phyloP scores from a whole-genome alignment of 192 early-diverging fungal genomes.

The Gigaspora rosea region DNA sequence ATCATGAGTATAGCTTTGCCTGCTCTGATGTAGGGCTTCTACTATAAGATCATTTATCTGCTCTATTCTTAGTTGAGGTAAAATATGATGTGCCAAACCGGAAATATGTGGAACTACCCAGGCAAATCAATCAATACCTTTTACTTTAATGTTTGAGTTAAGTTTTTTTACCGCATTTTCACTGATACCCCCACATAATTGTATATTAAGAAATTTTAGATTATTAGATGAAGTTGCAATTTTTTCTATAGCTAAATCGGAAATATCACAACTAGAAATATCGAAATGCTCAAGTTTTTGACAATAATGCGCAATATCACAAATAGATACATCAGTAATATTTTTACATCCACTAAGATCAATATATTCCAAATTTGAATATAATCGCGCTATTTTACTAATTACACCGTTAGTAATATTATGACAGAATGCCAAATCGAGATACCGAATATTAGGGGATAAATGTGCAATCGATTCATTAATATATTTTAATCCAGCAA shows the following conservation, averaged over 20 bases:
- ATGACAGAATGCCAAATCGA: conserved; percentile 9
- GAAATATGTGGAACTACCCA: no score
- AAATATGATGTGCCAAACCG: no score
- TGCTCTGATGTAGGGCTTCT: no score
- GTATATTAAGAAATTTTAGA: conserved; percentile 24
- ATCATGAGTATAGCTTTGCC: no score
- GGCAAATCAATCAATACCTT: conserved; percentile 6
- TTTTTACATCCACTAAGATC: conserved; percentile 13
- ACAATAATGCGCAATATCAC: conserved; percentile 10
- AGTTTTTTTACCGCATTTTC: conserved; percentile 8
- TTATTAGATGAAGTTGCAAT: neutral
- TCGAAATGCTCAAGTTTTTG: conserved; percentile 18
- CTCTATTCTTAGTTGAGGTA: no score
- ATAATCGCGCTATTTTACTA: conserved; percentile 3
- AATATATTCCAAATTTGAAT: conserved; percentile 7
- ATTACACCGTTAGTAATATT: conserved; percentile 2
- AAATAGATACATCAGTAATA: conserved; percentile 14
- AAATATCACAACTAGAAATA: conserved; percentile 10
- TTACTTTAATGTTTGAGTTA: conserved; percentile 15
- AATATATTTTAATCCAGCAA: conserved; percentile 9
- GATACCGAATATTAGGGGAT: neutral
- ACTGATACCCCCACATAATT: neutral
- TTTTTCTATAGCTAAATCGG: conserved; percentile 12
- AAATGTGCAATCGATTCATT: neutral
- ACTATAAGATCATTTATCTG: no score